phyloP scores from a whole-genome alignment of 306 rosid genomes.

The Herpetospermum pedunculosum region DNA sequence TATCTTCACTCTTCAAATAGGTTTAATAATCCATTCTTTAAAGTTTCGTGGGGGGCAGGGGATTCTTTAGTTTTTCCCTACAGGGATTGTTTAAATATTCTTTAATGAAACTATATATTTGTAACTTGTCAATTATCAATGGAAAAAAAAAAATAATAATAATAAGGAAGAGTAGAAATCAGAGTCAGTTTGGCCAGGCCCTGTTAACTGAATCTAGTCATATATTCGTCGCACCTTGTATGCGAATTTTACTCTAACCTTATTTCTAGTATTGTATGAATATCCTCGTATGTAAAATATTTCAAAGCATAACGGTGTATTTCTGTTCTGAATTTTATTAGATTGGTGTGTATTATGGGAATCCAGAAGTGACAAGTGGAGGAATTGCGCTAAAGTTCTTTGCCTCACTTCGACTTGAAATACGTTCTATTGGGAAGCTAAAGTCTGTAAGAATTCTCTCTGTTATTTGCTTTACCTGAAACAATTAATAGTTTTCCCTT shows the following conservation, averaged over 20 bases:
- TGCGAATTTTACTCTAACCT: background rate
- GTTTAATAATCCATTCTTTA: background rate
- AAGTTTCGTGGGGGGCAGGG: background rate
- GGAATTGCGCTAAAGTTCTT: slow-evolving; percentile 97
- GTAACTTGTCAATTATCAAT: background rate
- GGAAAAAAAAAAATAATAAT: too few species aligned
- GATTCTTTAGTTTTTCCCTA: background rate
- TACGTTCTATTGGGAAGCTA: slow-evolving; percentile 90
- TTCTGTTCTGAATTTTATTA: slow-evolving; percentile 22
- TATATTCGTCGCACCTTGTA: background rate
- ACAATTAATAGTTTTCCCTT: background rate
- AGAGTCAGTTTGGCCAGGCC: background rate
- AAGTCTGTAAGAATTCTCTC: slow-evolving; percentile 75
- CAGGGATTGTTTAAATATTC: background rate
- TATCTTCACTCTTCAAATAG: slow-evolving; percentile 9
- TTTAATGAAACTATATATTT: background rate
- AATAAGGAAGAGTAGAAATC: background rate
- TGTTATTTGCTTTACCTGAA: background rate
- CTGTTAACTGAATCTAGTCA: background rate
- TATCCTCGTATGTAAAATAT: background rate
- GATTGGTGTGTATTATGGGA: slow-evolving; percentile 97
- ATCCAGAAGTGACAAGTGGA: slow-evolving; percentile 99
- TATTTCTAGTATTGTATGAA: background rate
- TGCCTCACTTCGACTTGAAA: slow-evolving; percentile 93
- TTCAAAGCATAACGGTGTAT: background rate